A percentile compares a stretch with the other conserved stretches of the same genome.
phyloP scores from a whole-genome alignment of 2,329 filamentous ascomycete species.

The Fulvia fulva region DNA sequence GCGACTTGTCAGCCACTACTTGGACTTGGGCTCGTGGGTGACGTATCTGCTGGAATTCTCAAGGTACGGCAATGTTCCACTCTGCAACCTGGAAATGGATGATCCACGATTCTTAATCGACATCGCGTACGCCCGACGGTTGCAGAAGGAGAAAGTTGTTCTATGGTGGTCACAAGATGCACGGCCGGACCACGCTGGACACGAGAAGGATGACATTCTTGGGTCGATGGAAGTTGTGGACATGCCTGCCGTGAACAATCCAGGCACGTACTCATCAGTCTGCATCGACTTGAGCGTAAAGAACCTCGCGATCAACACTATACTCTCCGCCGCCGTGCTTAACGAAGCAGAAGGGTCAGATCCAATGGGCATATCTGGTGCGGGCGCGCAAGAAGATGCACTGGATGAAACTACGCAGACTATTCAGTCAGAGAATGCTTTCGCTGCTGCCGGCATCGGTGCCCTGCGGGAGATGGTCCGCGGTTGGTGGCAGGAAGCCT shows the following conservation, averaged over 20 bases:
- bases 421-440: constrained; percentile 81
- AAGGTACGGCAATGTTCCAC: constrained; percentile 85
- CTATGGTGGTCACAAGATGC: constrained; percentile 93
- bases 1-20: constrained; percentile 80
- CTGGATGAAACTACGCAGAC: constrained; percentile 62
- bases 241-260: constrained; percentile 90
- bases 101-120: constrained; percentile 95
- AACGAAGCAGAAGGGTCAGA: constrained; percentile 93
- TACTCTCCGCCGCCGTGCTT: constrained; percentile 91
- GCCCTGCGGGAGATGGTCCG: constrained; percentile 98
- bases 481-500: constrained; percentile 92
- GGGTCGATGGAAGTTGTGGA: constrained; percentile 75
- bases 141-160: constrained; percentile 89
- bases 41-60: constrained; percentile 82
- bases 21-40: constrained; percentile 90
- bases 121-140: constrained; percentile 82
- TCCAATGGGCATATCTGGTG: constrained; percentile 78
- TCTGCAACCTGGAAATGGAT: constrained; percentile 92
- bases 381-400: constrained; percentile 57
- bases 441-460: constrained; percentile 83
- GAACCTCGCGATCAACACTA: constrained; percentile 95
- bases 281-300: constrained; percentile 93
- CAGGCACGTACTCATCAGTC: constrained; percentile 90
- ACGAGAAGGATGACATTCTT: constrained; percentile 86
- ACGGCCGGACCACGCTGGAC: constrained; percentile 88